These are phyloP conservation scores for Didymellaceae sp. DNA, from an alignment of 2,329 filamentous ascomycete species.

Conservation along the genomic window DNA sequence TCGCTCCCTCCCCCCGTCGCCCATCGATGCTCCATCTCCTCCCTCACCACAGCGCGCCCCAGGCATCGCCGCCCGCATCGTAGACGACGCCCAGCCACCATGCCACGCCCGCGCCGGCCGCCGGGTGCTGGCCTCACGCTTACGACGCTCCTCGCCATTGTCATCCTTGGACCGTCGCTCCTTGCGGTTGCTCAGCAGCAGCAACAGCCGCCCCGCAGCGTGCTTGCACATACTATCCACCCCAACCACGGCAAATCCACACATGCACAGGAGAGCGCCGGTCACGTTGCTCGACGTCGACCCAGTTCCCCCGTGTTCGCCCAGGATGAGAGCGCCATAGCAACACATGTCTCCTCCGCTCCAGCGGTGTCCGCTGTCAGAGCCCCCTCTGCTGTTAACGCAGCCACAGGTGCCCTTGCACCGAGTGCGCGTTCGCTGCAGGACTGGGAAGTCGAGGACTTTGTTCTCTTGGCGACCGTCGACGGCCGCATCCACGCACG, in stretches of 20 bases:
- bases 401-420: conserved; percentile 58
- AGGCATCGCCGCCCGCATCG: conserved; percentile 34
- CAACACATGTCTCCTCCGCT: conserved; percentile 78
- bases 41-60: conserved; percentile 35
- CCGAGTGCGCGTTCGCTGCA: conserved; percentile 90
- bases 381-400: conserved; percentile 79
- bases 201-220: conserved; percentile 41
- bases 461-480: conserved; percentile 99
- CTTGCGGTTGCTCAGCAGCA: conserved; percentile 52
- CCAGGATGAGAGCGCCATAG: conserved; percentile 88
- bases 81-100: conserved; percentile 31
- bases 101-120: conserved; percentile 50
- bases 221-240: conserved; percentile 25
- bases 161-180: conserved; percentile 44
- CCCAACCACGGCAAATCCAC: conserved; percentile 27
- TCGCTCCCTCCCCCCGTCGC: conserved; percentile 15
- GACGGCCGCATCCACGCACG: conserved; percentile 94
- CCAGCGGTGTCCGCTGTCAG: conserved; percentile 87
- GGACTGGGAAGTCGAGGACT: conserved; percentile 99
- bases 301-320: conserved; percentile 38
- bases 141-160: conserved; percentile 42
- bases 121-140: conserved; percentile 48
- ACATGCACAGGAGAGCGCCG: conserved; percentile 24
- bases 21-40: conserved; percentile 44
- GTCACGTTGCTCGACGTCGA: conserved; percentile 30